phyloP scores from a whole-genome alignment of 257 asterid species.

The Buddleja alternifolia region DNA sequence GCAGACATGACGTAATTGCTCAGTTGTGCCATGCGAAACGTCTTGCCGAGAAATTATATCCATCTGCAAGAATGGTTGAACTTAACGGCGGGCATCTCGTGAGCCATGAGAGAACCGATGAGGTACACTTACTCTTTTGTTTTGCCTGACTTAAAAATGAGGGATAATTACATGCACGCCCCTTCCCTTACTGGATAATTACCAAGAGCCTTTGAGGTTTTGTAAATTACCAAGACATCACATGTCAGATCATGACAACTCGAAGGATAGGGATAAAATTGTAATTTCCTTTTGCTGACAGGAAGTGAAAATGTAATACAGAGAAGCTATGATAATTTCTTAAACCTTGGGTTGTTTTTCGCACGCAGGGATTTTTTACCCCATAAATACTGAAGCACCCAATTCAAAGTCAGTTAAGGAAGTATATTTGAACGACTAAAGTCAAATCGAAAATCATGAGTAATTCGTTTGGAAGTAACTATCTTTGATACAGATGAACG shows the following conservation, averaged over 20 bases:
- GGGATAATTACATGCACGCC: no score
- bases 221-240: no score
- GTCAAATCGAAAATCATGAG: neutral
- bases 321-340: no score
- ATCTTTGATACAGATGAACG: neutral
- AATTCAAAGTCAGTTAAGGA: neutral
- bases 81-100: conserved; percentile 96
- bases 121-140: conserved; percentile 48
- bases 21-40: conserved; percentile 87
- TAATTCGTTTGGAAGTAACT: neutral
- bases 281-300: no score
- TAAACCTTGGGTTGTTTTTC: no score
- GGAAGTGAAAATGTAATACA: no score
- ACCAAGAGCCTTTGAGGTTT: no score
- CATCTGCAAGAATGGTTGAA: conserved; percentile 93
- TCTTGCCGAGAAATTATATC: conserved; percentile 79
- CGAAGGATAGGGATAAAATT: no score
- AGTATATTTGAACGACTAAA: neutral
- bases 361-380: no score
- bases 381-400: neutral
- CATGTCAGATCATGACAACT: no score
- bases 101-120: conserved; percentile 93
- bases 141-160: no score
- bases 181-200: neutral
- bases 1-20: conserved; percentile 88